These are phyloP conservation scores for Penicillium sclerotigenum DNA, from an alignment of 2,329 filamentous ascomycete genomes.

Conservation along the genomic window DNA sequence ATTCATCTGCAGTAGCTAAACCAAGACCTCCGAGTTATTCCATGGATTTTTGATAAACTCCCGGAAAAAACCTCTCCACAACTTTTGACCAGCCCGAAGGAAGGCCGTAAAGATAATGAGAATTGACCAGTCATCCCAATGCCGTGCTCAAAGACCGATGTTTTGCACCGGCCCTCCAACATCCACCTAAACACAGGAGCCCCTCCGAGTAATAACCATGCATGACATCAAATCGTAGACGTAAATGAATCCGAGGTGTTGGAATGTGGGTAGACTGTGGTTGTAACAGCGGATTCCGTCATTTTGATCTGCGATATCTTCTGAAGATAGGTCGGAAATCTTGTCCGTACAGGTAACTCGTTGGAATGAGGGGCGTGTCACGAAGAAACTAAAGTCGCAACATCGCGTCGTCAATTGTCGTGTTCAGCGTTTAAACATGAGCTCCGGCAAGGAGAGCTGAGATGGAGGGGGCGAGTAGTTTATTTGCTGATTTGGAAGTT, in stretches of 20 bases:
- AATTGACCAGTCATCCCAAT: constrained; percentile 39
- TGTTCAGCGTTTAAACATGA: constrained; percentile 41
- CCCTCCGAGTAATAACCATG: constrained; percentile 28
- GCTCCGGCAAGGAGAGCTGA: constrained; percentile 44
- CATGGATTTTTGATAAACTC: constrained; percentile 35
- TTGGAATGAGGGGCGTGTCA: constrained; percentile 25
- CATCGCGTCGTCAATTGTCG: constrained; percentile 36
- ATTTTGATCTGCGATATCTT: constrained; percentile 18
- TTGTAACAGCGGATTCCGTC: constrained; percentile 33
- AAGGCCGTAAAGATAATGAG: constrained; percentile 21
- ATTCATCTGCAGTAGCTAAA: constrained; percentile 30
- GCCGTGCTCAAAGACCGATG: constrained; percentile 16
- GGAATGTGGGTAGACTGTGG: constrained; percentile 19
- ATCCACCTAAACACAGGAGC: constrained; percentile 36
- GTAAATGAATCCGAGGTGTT: constrained; percentile 31
- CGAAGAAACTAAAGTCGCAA: constrained; percentile 32
- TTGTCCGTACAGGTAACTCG: constrained; percentile 20
- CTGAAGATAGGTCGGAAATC: constrained; percentile 16
- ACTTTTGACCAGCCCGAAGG: constrained; percentile 21
- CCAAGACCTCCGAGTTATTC: constrained; percentile 22
- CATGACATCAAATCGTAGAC: constrained; percentile 28
- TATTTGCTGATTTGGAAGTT: constrained; percentile 58
- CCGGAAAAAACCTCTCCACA: constrained; percentile 38
- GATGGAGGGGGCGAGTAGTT: constrained; percentile 59
- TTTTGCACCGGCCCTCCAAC: constrained; percentile 27